Conservation (phyloP, 2,329 filamentous ascomycete genomes). For the Sporothrix curviconia region DNA sequence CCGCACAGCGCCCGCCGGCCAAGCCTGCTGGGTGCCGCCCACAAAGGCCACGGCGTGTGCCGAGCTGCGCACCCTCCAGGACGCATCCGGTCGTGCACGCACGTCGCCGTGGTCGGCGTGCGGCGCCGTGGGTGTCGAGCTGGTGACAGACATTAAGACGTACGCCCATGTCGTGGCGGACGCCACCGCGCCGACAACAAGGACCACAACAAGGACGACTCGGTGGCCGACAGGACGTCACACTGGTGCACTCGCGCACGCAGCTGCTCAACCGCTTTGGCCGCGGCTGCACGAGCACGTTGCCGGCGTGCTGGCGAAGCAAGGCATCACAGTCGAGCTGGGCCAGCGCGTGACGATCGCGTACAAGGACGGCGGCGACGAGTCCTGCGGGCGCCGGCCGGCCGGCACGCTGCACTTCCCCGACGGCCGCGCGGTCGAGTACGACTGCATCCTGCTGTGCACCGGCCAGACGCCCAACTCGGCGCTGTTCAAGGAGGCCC, state of each 20-base stretch:
- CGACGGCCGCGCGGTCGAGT: conserved; percentile 33
- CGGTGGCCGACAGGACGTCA: conserved; percentile 46
- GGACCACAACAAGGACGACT: conserved; percentile 27
- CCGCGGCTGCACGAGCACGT: conserved; percentile 12
- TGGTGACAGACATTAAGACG: conserved; percentile 52
- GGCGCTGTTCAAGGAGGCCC: conserved; percentile 37
- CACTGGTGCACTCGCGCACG: conserved; percentile 50
- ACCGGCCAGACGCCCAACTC: conserved; percentile 55
- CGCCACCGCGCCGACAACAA: conserved; percentile 19
- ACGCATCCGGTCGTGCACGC: conserved; percentile 35
- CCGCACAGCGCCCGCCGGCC: conserved; percentile 39
- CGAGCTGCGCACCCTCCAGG: conserved; percentile 41
- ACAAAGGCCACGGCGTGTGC: conserved; percentile 37
- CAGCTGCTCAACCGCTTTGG: conserved; percentile 41
- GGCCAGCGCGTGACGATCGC: conserved; percentile 40
- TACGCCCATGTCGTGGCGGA: background rate
- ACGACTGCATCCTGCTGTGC: conserved; percentile 41
- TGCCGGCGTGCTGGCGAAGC: conserved; percentile 37
- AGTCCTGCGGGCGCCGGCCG: conserved; percentile 18
- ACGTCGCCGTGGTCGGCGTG: conserved; percentile 50
- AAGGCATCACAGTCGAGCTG: conserved; percentile 47
- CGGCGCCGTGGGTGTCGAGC: conserved; percentile 55
- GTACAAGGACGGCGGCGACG: conserved; percentile 24
- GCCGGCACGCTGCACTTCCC: conserved; percentile 35
- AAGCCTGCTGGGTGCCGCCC: conserved; percentile 39